A percentile compares a stretch with the other conserved stretches of the same genome.
These are phyloP conservation scores for Stygiomarasmius scandens DNA, from an alignment of 1,284 basidiomycete genomes.

Conservation along the genomic window DNA sequence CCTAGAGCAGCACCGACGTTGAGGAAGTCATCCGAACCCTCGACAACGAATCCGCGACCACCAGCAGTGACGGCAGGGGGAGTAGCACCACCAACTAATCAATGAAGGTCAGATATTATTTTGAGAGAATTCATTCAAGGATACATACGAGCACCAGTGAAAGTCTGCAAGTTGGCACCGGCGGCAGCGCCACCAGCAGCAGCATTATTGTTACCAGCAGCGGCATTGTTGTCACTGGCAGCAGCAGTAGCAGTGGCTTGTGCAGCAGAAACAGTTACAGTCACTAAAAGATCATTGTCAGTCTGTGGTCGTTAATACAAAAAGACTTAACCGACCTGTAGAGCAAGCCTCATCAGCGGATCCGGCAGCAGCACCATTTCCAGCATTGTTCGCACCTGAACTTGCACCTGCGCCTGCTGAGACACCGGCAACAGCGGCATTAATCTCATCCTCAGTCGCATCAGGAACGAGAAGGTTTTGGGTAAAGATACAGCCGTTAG, in stretches of 20 bases:
- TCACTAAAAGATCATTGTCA: slow-evolving; percentile 6
- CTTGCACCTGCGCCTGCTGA: not conserved
- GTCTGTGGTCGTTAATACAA: no score
- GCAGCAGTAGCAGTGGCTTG: slow-evolving; percentile 6
- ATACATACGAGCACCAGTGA: slow-evolving; percentile 44
- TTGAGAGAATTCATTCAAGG: not conserved
- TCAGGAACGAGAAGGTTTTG: slow-evolving; percentile 53
- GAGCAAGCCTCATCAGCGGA: slow-evolving; percentile 11
- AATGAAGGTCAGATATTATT: not conserved
- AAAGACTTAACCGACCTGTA: not conserved
- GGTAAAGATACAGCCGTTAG: slow-evolving; percentile 65
- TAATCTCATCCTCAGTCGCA: slow-evolving; percentile 62
- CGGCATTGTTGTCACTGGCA: slow-evolving; percentile 23
- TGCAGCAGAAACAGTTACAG: slow-evolving; percentile 23
- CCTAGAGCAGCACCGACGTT: slow-evolving; percentile 52
- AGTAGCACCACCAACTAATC: slow-evolving; percentile 45
- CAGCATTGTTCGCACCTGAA: slow-evolving; percentile 19
- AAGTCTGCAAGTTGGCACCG: slow-evolving; percentile 54
- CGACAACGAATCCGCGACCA: slow-evolving; percentile 52
- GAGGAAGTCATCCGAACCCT: slow-evolving; percentile 49
- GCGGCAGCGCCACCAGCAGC: slow-evolving; percentile 18
- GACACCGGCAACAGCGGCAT: slow-evolving; percentile 49
- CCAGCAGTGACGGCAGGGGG: slow-evolving; percentile 49
- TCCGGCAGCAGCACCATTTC: slow-evolving; percentile 17
- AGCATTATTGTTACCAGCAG: slow-evolving; percentile 18